These are phyloP conservation scores for Adansonia digitata DNA, from an alignment of 345 rosid species.

Conservation along the genomic window DNA sequence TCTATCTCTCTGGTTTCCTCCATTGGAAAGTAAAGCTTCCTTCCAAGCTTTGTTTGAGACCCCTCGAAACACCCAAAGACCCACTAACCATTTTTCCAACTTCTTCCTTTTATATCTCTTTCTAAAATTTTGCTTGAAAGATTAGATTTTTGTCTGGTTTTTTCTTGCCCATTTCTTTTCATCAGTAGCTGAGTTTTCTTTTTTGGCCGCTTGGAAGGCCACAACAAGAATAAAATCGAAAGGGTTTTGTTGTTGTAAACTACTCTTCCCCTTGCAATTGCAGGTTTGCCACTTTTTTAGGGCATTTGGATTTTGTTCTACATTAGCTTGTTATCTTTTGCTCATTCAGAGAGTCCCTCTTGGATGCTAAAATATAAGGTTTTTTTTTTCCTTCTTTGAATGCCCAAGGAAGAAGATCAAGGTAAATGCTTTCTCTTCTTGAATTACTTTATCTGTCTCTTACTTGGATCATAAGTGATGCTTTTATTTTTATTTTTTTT, in stretches of 20 bases:
- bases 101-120: not conserved
- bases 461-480: constrained; percentile 77
- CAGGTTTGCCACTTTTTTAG: constrained; percentile 11
- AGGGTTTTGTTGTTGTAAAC: constrained; percentile 31
- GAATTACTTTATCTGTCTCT: constrained; percentile 37
- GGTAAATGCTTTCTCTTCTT: constrained; percentile 30
- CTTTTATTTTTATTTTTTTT: constrained; percentile 24
- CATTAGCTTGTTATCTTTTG: constrained; percentile 40
- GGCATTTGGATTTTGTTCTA: constrained; percentile 28
- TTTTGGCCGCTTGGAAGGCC: constrained; percentile 25
- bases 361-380: constrained; percentile 29
- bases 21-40: constrained; percentile 87
- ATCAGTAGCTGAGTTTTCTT: constrained; percentile 15
- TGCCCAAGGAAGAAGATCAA: constrained; percentile 56
- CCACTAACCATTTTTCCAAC: constrained; percentile 57
- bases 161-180: constrained; percentile 24
- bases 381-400: constrained; percentile 38
- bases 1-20: constrained; percentile 59
- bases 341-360: too few species aligned
- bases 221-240: not conserved
- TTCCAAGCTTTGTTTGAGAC: constrained; percentile 41
- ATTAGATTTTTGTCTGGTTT: constrained; percentile 35
- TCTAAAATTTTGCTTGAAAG: constrained; percentile 26
- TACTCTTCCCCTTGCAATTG: constrained; percentile 28
- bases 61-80: constrained; percentile 23